Evolutionary conservation across 2,329 filamentous ascomycete genomes (phyloP).

Genomic region (Clarireedia sp.): DNA sequence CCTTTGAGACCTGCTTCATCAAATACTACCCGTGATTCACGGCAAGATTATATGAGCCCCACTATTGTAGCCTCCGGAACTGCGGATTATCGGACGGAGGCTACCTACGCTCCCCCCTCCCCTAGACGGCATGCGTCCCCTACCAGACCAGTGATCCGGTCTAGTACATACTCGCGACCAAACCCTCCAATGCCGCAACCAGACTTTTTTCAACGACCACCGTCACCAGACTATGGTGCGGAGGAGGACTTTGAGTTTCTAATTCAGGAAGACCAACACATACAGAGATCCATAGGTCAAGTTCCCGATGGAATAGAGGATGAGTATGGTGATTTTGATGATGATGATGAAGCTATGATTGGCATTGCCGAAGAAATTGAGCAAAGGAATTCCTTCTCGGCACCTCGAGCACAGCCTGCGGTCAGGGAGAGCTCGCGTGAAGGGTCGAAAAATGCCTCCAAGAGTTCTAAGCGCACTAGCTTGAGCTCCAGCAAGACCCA

Average conservation of each 20-base stretch:
- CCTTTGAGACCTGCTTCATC: neutral
- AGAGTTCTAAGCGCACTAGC: conserved; percentile 10
- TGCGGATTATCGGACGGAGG: neutral
- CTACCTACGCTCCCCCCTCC: neutral
- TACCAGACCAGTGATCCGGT: neutral
- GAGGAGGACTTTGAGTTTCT: conserved; percentile 21
- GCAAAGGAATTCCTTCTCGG: conserved; percentile 26
- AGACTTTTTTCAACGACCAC: conserved; percentile 10
- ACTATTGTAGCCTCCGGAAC: neutral
- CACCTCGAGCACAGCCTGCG: conserved; percentile 19
- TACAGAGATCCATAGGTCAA: conserved; percentile 9
- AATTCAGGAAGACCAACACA: conserved; percentile 21
- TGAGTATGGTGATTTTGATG: conserved; percentile 26
- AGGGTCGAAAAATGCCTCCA: conserved; percentile 15
- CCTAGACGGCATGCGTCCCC: neutral
- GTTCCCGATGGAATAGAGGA: conserved; percentile 12
- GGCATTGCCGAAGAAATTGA: conserved; percentile 37
- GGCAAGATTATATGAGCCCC: neutral
- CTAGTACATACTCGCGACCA: neutral
- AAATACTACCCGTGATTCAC: neutral
- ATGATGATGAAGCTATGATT: conserved; percentile 32
- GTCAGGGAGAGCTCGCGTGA: conserved; percentile 11
- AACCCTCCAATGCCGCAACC: neutral
- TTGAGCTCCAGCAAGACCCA: conserved; percentile 10
- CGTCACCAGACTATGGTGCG: conserved; percentile 17